phyloP scores from a whole-genome alignment of 2,329 filamentous ascomycete genomes.

The Sporothrix brunneoviolacea region DNA sequence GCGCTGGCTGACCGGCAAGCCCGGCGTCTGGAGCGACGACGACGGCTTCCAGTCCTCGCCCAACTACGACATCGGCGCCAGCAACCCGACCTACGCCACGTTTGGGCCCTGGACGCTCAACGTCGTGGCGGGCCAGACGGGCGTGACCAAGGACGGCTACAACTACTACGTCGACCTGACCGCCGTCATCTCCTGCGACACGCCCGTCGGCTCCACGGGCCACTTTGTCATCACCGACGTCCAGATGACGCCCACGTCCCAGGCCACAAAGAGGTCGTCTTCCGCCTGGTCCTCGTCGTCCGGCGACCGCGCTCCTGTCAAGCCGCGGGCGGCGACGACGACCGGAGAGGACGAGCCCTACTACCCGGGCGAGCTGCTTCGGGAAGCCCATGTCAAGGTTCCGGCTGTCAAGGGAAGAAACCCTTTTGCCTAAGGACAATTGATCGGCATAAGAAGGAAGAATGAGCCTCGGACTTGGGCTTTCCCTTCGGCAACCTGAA shows the following conservation, averaged over 20 bases:
- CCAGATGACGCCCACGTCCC: too few relatives aligned
- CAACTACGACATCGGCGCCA: conserved; percentile 10
- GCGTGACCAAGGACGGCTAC: conserved; percentile 6
- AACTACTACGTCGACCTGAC: conserved; percentile 12
- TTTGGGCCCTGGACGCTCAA: conserved; percentile 10
- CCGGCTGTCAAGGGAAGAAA: conserved; percentile 4
- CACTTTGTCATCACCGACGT: too few relatives aligned
- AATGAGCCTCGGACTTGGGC: too few relatives aligned
- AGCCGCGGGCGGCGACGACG: too few relatives aligned
- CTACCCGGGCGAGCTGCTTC: conserved; percentile 1
- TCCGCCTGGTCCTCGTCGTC: too few relatives aligned
- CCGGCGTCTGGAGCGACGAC: conserved; percentile 4
- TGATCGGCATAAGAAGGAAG: too few relatives aligned
- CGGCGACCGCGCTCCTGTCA: too few relatives aligned
- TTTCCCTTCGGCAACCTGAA: too few relatives aligned
- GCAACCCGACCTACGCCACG: conserved; percentile 10
- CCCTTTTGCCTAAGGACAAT: too few relatives aligned
- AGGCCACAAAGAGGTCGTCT: too few relatives aligned
- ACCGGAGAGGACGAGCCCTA: too few relatives aligned
- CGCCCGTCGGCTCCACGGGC: background rate
- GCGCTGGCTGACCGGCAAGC: conserved; percentile 12
- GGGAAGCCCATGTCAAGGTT: conserved; percentile 1
- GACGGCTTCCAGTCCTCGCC: conserved; percentile 10
- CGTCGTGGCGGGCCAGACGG: conserved; percentile 4
- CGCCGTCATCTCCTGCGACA: conserved; percentile 5